These are phyloP conservation scores for Diaporthe aspalathi DNA, from an alignment of 2,329 filamentous ascomycete genomes.

Conservation along the genomic window DNA sequence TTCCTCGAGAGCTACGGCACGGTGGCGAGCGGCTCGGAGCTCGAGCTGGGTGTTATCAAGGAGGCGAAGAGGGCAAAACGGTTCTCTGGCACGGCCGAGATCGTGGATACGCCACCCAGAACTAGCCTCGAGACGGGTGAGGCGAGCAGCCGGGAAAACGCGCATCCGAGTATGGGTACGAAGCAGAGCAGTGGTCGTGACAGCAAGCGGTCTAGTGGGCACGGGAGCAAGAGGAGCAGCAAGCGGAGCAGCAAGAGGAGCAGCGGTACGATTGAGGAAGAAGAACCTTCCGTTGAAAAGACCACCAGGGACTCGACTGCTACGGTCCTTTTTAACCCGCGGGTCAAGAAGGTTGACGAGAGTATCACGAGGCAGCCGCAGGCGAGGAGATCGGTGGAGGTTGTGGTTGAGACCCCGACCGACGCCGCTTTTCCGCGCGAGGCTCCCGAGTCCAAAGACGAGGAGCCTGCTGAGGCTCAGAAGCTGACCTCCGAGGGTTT, in stretches of 20 bases:
- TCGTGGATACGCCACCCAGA: conserved; percentile 16
- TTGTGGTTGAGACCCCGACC: conserved; percentile 39
- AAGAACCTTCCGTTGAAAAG: not conserved
- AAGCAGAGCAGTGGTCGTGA: not conserved
- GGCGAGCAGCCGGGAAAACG: conserved; percentile 3
- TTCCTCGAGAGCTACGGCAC: conserved; percentile 35
- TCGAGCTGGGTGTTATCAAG: conserved; percentile 1
- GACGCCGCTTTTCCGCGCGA: conserved; percentile 8
- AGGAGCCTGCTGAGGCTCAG: not conserved
- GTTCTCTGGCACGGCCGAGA: conserved; percentile 14
- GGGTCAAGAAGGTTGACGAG: conserved; percentile 21
- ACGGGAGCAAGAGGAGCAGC: conserved; percentile 7
- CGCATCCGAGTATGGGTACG: not conserved
- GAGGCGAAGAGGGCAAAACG: conserved; percentile 20
- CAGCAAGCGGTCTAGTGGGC: conserved; percentile 1
- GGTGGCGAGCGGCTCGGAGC: conserved; percentile 17
- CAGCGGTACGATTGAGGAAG: conserved; percentile 15
- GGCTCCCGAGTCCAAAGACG: not conserved
- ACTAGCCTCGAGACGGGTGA: not conserved
- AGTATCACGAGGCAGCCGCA: conserved; percentile 4
- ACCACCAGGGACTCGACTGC: not conserved
- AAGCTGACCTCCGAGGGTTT: not conserved
- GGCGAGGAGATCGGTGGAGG: conserved; percentile 3
- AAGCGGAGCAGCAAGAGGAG: not conserved
- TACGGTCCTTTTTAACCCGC: conserved; percentile 2